Base-by-base conservation (phyloP, 108 stramenopile genomes). In the Conticribra guillardii region DNA sequence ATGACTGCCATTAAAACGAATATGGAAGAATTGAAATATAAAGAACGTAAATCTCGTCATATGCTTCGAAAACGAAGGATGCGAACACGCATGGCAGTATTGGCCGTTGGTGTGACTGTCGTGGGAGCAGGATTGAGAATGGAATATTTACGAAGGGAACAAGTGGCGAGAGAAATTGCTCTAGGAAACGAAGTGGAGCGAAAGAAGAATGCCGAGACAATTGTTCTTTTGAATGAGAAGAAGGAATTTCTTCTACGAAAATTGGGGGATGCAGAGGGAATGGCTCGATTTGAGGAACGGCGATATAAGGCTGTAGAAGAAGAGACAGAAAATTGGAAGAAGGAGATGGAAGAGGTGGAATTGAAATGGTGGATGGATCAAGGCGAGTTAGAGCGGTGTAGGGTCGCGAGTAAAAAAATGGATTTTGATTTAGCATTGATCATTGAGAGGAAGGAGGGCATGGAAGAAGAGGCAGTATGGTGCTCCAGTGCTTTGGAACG, bases 321-420 rank as follows among this genome's bases (percentile, higher is more conserved):
- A 28, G 15, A 21, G 1, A 32, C 18, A 31, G 28, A 54, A 3
- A 44, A 60, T 1, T 32, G 48, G 4, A 28, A 27, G 33, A 49
- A 23, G 0, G 52, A 68, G 28, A 68, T 76, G 17, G 54, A 65
- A 16, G 53, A 31, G 24, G n/a, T 76, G 15, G 67, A 76, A 27
- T 3, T 59, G 53, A 76, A 62, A 33, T 56, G 60, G 66, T 63
- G 24, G 53, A 63, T 61, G 29, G 61, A 68, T 55, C 26, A 55
- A 53, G 47, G 34, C 1, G 74, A 76, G 19, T 26, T 68, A 4
- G 54, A 67, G 44, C 51, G 57, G 4, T 76, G 74, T 22, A 11
- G 14, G 14, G 29, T 54, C 5, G 31, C 54, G 0, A 9, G 51
- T 27, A 18, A 55, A 23, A 67, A 67, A 32, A 46, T 65, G 53